Percentiles rank a stretch among this genome's conserved stretches.
Evolutionary conservation across 768 basidiomycete genomes (phyloP).

Genomic region (Tricholoma furcatifolium): DNA sequence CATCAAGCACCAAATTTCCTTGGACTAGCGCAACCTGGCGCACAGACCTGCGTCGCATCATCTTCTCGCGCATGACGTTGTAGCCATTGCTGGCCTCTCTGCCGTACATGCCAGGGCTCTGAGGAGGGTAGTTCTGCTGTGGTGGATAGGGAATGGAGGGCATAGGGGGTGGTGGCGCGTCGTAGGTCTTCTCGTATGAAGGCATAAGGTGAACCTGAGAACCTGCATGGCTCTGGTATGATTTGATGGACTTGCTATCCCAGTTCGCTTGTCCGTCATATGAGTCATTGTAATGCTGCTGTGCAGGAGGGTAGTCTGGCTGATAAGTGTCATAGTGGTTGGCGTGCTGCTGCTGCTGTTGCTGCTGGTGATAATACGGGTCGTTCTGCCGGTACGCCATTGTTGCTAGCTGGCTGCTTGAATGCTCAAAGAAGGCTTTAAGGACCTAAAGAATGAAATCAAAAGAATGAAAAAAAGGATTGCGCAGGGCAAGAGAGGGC

Average conservation of each 20-base stretch:
- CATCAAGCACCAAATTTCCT: slow-evolving; percentile 84
- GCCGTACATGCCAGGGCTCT: slow-evolving; percentile 42
- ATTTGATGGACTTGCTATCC: slow-evolving; percentile 55
- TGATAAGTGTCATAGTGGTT: slow-evolving; percentile 23
- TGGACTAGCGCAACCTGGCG: slow-evolving; percentile 78
- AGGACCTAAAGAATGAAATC: slow-evolving; percentile 14
- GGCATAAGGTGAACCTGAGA: slow-evolving; percentile 72
- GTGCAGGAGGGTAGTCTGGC: slow-evolving; percentile 35
- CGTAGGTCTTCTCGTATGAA: slow-evolving; percentile 51
- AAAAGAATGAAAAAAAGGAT: slow-evolving; percentile 13
- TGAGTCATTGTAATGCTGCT: slow-evolving; percentile 35
- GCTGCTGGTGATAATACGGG: slow-evolving; percentile 43
- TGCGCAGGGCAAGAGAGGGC: slow-evolving; percentile 6
- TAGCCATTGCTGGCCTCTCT: slow-evolving; percentile 55
- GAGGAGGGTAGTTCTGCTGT: slow-evolving; percentile 66
- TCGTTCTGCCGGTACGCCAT: slow-evolving; percentile 61
- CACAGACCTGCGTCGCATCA: slow-evolving; percentile 79
- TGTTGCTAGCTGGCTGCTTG: neutral
- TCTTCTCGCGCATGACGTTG: slow-evolving; percentile 69
- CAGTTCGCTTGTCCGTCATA: slow-evolving; percentile 44
- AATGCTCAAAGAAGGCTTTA: slow-evolving; percentile 2
- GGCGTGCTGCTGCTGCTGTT: slow-evolving; percentile 12
- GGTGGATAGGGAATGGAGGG: slow-evolving; percentile 56
- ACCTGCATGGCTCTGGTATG: slow-evolving; percentile 63
- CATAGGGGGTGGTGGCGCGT: slow-evolving; percentile 50